Evolutionary conservation across 345 rosid species (phyloP), one percentile per base, ranked within the genome.

Genomic region (Clarkia xantiana): DNA sequence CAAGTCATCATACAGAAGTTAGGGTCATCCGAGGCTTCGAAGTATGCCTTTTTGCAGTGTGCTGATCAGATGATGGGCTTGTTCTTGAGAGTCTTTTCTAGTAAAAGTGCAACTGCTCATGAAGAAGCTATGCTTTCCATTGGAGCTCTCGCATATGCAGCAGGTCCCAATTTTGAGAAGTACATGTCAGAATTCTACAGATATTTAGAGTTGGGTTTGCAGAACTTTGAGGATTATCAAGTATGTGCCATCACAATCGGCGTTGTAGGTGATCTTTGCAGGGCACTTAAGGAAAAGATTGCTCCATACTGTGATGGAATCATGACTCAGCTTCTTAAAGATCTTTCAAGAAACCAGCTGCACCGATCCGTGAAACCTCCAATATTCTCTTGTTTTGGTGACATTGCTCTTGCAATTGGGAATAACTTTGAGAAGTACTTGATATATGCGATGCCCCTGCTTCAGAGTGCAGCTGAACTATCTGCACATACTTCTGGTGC

Each of bases 301-400:
- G 47, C 63, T 23, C 76, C 71, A 16, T 66, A 66, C 40, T 71
- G 76, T n/a, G 76, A 71, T 46, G 71, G 69, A n/a, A 71, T 71
- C 9, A 71, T 71, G 76, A 71, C 76, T 0, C 76, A 66, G 18
- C 68, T 71, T 49, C 71, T 71, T 44, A 66, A 71, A 46, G 76
- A 71, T 53, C 54, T 71, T 20, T 62, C 71, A 3, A 71, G 76
- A 60, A 71, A 63, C 40, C 71, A 71, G 57, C 47, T 71, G 58
- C 71, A 71, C 54, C 71, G 69, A 10, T 71, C 76, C 38, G 76
- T 71, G 54, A 71, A 71, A 54, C 76, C 76, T 45, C 68, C 76
- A 14, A 58, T 71, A 44, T 66, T 71, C 62, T 66, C 71, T 4
- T 62, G 71, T 65, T 67, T 71, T 48, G 76, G 76, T 11, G 76